phyloP scores from a whole-genome alignment of 768 basidiomycete genomes.

The Podaxis pistillaris region DNA sequence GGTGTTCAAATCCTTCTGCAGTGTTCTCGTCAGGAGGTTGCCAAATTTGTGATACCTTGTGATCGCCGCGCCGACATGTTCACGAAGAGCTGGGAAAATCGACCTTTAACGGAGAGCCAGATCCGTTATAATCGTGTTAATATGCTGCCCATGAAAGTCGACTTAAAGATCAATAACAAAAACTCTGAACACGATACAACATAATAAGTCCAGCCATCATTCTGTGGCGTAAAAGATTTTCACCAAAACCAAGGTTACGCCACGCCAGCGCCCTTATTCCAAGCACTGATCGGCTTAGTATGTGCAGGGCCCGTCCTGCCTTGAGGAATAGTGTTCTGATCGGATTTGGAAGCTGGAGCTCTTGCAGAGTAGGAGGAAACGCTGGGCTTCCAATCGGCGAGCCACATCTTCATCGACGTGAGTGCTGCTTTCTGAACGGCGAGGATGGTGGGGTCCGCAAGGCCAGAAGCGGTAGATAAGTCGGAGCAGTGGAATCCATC shows the following conservation, averaged over 20 bases:
- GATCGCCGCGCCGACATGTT: neutral
- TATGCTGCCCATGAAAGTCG: neutral
- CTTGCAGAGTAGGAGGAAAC: neutral
- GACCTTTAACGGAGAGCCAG: neutral
- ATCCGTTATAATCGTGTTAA: neutral
- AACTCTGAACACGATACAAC: neutral
- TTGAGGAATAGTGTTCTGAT: neutral
- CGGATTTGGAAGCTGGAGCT: neutral
- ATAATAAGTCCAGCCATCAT: neutral
- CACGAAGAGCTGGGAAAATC: neutral
- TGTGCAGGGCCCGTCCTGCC: neutral
- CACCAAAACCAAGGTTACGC: neutral
- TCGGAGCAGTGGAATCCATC: conserved; percentile 74
- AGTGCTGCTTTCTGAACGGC: conserved; percentile 55
- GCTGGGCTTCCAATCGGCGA: conserved; percentile 41
- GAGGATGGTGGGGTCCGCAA: conserved; percentile 47
- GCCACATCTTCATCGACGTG: conserved; percentile 54
- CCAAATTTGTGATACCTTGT: neutral
- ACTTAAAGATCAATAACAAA: neutral
- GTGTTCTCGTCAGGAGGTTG: neutral
- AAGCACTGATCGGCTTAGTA: conserved; percentile 15
- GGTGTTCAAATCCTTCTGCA: neutral
- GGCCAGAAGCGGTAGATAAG: conserved; percentile 37
- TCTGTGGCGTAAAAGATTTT: neutral
- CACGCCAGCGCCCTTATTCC: conserved; percentile 13